phyloP scores from a whole-genome alignment of 2,329 filamentous ascomycete genomes.

The Diaporthe ilicicola region DNA sequence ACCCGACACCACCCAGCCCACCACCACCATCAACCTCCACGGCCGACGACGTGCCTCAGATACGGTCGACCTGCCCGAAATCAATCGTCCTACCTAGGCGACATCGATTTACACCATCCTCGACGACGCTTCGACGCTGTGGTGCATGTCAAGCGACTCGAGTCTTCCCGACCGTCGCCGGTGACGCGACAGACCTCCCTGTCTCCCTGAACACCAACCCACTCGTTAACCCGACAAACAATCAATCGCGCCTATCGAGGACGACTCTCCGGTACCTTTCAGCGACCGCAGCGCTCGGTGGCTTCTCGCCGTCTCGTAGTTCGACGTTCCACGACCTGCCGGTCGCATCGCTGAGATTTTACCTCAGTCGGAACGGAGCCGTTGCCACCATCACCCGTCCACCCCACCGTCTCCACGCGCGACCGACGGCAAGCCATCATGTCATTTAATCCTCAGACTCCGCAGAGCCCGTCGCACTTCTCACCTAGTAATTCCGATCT shows the following conservation, averaged over 20 bases:
- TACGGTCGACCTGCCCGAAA: slow-evolving; percentile 15
- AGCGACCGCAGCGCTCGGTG: slow-evolving; percentile 19
- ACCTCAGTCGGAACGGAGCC: background rate
- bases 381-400: slow-evolving; percentile 10
- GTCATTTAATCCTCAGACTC: slow-evolving; percentile 74
- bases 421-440: slow-evolving; percentile 51
- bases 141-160: slow-evolving; percentile 20
- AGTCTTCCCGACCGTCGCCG: slow-evolving; percentile 25
- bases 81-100: slow-evolving; percentile 23
- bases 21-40: slow-evolving; percentile 11
- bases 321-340: background rate
- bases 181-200: slow-evolving; percentile 26
- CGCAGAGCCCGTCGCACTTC: slow-evolving; percentile 72
- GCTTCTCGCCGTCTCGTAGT: slow-evolving; percentile 17
- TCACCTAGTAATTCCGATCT: slow-evolving; percentile 64
- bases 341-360: slow-evolving; percentile 14
- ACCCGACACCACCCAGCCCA: background rate
- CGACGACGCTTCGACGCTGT: slow-evolving; percentile 14
- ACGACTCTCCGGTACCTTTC: background rate
- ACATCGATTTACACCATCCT: background rate
- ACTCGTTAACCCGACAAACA: background rate
- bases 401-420: slow-evolving; percentile 17
- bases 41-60: slow-evolving; percentile 27
- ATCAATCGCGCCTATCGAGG: slow-evolving; percentile 16
- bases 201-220: slow-evolving; percentile 16